Base-by-base conservation (phyloP, 2,329 filamentous ascomycete species). In the Exophiala lecanii-corni region DNA sequence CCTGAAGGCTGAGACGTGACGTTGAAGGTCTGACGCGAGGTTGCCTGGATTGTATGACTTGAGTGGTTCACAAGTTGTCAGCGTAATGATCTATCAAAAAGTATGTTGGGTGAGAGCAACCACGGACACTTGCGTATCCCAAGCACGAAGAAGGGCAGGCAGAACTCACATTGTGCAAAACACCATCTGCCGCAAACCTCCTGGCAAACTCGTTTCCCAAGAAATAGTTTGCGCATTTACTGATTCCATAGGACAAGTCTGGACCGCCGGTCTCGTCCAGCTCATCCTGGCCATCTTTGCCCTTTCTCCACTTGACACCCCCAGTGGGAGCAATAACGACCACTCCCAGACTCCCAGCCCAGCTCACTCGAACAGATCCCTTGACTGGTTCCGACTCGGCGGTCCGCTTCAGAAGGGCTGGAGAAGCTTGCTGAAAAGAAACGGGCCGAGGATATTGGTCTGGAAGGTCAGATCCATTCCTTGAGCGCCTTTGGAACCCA, bases 31-130 rank as follows among this genome's bases (percentile, higher is more conserved):
- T 5, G 65, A 69, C 30, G 45, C 55, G 50, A 70, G 59, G 25
- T 68, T 63, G 1, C 69, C 69, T 0, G 69, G 69, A 50, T 71
- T 68, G 20, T 67, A 48, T 16, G 25, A 37, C 49, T 45, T 41
- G 19, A 33, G 15, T 38, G 4, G 32, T n/a, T n/a, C 13, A 28
- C 9, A 37, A 19, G 17, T 12, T 5, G 13, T 40, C 13, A 19
- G 15, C 19, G 17, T 12, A n/a, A n/a, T n/a, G n/a, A n/a, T n/a
- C n/a, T n/a, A n/a, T n/a, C n/a, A n/a, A n/a, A n/a, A n/a, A n/a
- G n/a, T n/a, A n/a, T n/a, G n/a, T n/a, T n/a, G n/a, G n/a, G n/a
- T n/a, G n/a, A n/a, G n/a, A n/a, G n/a, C n/a, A n/a, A n/a, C n/a
- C n/a, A n/a, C n/a, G n/a, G n/a, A n/a, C n/a, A n/a, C n/a, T n/a